A percentile compares a stretch with the other conserved stretches of the same genome.
phyloP scores from a whole-genome alignment of 495 filamentous ascomycete genomes.

The Talaromyces wortmannii region DNA sequence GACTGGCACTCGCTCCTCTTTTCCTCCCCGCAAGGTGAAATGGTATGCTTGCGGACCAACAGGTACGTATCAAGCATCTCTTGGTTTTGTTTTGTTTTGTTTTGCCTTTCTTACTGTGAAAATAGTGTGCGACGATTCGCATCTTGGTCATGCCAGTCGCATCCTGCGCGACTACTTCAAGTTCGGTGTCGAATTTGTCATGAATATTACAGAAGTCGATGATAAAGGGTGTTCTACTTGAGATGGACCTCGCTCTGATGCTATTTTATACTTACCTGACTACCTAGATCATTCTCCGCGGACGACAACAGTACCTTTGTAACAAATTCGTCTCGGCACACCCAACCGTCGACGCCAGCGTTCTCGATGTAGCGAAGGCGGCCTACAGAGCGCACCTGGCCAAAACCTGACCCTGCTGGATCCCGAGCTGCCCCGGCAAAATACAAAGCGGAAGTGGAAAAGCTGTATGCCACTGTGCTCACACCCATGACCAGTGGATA shows the following conservation, averaged over 20 bases:
- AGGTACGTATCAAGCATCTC: neutral
- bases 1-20: neutral
- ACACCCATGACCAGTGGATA: slow-evolving; percentile 65
- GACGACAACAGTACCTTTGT: slow-evolving; percentile 70
- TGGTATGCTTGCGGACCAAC: slow-evolving; percentile 95
- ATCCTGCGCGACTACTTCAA: slow-evolving; percentile 83
- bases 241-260: neutral
- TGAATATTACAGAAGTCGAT: slow-evolving; percentile 94
- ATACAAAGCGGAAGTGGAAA: slow-evolving; percentile 49
- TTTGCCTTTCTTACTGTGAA: too few species aligned
- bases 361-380: slow-evolving; percentile 45
- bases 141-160: slow-evolving; percentile 82
- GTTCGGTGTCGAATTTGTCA: slow-evolving; percentile 83
- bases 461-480: slow-evolving; percentile 55
- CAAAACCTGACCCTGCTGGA: slow-evolving; percentile 67
- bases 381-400: slow-evolving; percentile 69
- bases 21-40: slow-evolving; percentile 52
- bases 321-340: slow-evolving; percentile 41
- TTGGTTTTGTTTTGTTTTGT: neutral
- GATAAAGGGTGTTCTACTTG: slow-evolving; percentile 58
- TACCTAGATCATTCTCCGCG: slow-evolving; percentile 72
- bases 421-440: slow-evolving; percentile 28
- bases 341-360: slow-evolving; percentile 41
- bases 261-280: neutral
- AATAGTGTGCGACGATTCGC: slow-evolving; percentile 76